Percentiles rank a stretch among this genome's conserved stretches.
These are phyloP conservation scores for Baeospora myosura DNA, from an alignment of 1,284 basidiomycete species.

Conservation along the genomic window DNA sequence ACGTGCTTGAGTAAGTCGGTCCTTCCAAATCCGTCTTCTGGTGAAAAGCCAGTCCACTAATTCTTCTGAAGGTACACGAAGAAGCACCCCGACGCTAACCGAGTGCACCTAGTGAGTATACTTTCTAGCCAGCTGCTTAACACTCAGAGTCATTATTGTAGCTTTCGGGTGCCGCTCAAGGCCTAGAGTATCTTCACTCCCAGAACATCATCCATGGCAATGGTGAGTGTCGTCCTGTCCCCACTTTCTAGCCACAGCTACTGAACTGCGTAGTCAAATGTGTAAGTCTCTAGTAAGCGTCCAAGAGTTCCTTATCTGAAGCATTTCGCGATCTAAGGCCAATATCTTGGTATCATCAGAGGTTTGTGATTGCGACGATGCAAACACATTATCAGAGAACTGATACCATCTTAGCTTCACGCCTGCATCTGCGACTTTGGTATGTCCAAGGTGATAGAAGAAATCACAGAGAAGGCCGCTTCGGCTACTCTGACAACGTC, in stretches of 20 bases:
- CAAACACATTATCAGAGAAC: neutral
- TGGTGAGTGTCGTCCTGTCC: conserved; percentile 28
- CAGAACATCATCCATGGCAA: conserved; percentile 47
- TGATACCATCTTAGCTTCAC: conserved; percentile 29
- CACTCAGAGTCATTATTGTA: conserved; percentile 16
- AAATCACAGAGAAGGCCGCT: conserved; percentile 38
- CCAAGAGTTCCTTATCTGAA: neutral
- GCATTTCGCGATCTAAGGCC: conserved; percentile 27
- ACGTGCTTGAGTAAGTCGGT: conserved; percentile 39
- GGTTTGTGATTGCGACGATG: neutral
- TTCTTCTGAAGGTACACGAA: conserved; percentile 27
- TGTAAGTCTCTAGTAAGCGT: conserved; percentile 27
- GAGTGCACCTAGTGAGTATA: conserved; percentile 36
- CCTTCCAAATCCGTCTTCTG: neutral
- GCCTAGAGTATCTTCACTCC: conserved; percentile 45
- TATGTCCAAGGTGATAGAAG: conserved; percentile 50
- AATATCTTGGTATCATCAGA: conserved; percentile 44
- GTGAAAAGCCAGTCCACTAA: too few relatives aligned
- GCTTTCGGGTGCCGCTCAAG: conserved; percentile 43
- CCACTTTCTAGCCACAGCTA: neutral
- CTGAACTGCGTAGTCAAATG: conserved; percentile 41
- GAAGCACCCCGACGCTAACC: conserved; percentile 27
- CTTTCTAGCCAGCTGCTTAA: neutral
- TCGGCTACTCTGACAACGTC: conserved; percentile 36
- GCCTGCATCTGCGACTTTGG: conserved; percentile 56